Evolutionary conservation across 768 basidiomycete genomes (phyloP), one percentile per base, ranked within the genome.

Genomic region (Boletus subcaerulescens): DNA sequence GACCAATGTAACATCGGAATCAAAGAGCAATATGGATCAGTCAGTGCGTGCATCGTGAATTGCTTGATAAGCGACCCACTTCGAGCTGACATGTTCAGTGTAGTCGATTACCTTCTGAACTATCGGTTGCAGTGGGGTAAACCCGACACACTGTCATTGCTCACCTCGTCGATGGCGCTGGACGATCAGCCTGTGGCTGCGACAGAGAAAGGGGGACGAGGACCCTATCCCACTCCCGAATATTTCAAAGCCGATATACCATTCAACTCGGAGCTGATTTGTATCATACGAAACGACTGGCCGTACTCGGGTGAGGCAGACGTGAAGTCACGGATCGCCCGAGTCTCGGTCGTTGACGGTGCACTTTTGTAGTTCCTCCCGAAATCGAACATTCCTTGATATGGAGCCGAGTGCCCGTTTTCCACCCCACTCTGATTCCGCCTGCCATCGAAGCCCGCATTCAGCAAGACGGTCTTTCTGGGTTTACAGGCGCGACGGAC

Each of bases 221-320:
- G 49, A 24, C 35, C 8, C 5, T 52, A 52, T 35, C 40, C 51
- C 3, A 35, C 48, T 3, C 83, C 82, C 8, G 71, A 75, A 13
- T 89, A 88, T 68, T 93, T 93, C 69, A 83, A 76, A 32, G 80
- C 79, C 13, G 76, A 85, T 58, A 84, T 83, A 10, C 80, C 86
- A 0, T 60, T 56, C 20, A 41, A 57, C 57, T 72, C 76, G 13
- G 73, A 82, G 35, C 73, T 82, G 49, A 73, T 90, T 59, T 87
- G 84, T 62, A 83, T 92, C 57, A 87, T 87, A 44, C 84, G 76
- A 62, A 91, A 93, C 63, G 90, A 92, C 65, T 94, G 91, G 91
- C 91, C 91, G 0, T 94, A 94, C 69, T 91, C 89, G 8, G 83
- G 89, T 87, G 61, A 50, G 76, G 43, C 11, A 48, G 33, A 31